Conservation (phyloP, 208 protist genomes). For the Trypanosoma brucei region DNA sequence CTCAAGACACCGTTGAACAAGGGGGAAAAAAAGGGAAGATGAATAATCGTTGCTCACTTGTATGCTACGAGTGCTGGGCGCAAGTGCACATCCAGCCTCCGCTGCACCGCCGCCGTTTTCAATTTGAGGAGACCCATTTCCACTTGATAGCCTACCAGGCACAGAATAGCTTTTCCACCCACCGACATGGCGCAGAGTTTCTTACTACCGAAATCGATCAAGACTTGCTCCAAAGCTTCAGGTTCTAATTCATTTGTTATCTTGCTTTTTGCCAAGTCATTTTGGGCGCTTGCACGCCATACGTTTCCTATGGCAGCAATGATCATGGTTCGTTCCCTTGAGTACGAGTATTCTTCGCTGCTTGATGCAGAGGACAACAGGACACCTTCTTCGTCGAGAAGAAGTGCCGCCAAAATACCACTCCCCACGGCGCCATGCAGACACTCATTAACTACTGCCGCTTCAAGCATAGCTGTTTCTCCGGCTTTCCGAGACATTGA, state of each 20-base stretch:
- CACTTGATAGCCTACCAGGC: conserved; percentile 36
- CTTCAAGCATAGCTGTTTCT: conserved; percentile 60
- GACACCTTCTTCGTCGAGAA: conserved; percentile 57
- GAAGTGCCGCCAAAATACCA: conserved; percentile 46
- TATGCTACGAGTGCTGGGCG: conserved; percentile 34
- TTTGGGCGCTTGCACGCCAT: conserved; percentile 66
- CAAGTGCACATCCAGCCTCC: conserved; percentile 48
- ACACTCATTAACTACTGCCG: conserved; percentile 47
- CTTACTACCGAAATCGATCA: conserved; percentile 51
- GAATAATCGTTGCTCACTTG: neutral
- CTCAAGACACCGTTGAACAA: too few species aligned
- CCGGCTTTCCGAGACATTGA: conserved; percentile 1
- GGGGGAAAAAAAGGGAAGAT: too few species aligned
- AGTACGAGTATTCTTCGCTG: conserved; percentile 20
- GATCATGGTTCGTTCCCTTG: conserved; percentile 39
- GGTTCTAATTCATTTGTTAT: conserved; percentile 47
- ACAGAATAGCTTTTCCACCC: conserved; percentile 50
- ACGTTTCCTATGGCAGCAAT: conserved; percentile 69
- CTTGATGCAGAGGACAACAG: conserved; percentile 46
- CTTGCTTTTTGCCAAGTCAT: conserved; percentile 58
- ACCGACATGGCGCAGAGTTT: conserved; percentile 79
- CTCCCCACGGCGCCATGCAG: conserved; percentile 43
- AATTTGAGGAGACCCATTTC: conserved; percentile 79
- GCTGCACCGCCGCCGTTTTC: conserved; percentile 67
- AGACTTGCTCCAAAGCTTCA: conserved; percentile 70